A percentile compares a stretch with the other conserved stretches of the same genome.
These are phyloP conservation scores for Tricholoma sp. DNA, from an alignment of 768 basidiomycete genomes.

Conservation along the genomic window DNA sequence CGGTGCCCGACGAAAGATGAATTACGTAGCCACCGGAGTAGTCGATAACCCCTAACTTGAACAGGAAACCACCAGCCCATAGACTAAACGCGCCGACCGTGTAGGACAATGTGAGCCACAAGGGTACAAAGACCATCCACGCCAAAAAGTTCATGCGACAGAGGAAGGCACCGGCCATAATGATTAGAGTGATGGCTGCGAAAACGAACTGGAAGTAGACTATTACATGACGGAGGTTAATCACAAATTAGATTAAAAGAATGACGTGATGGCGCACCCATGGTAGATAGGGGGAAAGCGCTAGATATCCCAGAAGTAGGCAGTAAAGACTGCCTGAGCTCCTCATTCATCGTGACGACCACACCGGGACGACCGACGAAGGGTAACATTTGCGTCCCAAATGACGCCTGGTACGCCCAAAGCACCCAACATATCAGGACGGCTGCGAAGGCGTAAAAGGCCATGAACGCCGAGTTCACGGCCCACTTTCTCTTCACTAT, in stretches of 20 bases:
- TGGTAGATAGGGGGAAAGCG: not conserved
- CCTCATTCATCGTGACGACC: not conserved
- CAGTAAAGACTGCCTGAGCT: not conserved
- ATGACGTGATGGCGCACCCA: not conserved
- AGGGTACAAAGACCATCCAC: not conserved
- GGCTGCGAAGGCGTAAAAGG: not conserved
- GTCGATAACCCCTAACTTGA: not conserved
- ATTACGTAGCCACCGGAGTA: not conserved
- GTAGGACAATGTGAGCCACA: not conserved
- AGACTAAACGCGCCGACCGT: not conserved
- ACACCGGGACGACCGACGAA: not conserved
- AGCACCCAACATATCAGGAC: not conserved
- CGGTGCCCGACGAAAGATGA: not conserved
- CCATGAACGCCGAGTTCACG: not conserved
- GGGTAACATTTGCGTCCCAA: not conserved
- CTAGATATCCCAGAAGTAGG: not conserved
- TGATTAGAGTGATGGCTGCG: not conserved
- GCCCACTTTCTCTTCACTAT: not conserved
- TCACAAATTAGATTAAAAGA: not conserved
- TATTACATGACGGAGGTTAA: not conserved
- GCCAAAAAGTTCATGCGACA: not conserved
- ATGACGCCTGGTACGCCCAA: not conserved
- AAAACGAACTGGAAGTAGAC: not conserved
- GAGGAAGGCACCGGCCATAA: not conserved
- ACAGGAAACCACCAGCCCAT: not conserved